Base-by-base conservation (phyloP, 306 rosid genomes). In the Acacia crassicarpa region DNA sequence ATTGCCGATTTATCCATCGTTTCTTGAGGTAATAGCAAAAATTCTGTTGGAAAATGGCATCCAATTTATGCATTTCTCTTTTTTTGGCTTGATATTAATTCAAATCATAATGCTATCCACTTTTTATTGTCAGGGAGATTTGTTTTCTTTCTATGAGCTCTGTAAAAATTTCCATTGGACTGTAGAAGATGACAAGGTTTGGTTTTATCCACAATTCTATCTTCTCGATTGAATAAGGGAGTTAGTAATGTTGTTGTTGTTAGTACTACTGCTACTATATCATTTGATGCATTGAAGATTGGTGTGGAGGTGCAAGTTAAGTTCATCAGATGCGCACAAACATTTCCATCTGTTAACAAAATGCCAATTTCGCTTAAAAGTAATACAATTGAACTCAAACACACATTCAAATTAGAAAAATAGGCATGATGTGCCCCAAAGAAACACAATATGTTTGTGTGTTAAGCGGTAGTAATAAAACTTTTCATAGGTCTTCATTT, bases 131-230 rank as follows among this genome's bases (percentile, higher is more conserved):
- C 92, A 94, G 98, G 99, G 99, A 56, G 88, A 85, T 77, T 68
- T 91, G 74, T 91, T 93, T 89, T 92, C 99, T 65, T 89, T 93
- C 82, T 93, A 95, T 79, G 98, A 93, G 88, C 94, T 90, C 51
- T 95, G 99, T 90, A 89, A 84, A 87, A 88, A 85, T 82, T 95
- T 90, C 90, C 92, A 67, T 78, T 95, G 99, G 99, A 91, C 90
- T 74, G 68, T 92, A 70, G 99, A 90, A 82, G 98, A 95, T 87
- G 93, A 89, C 78, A 89, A 90, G 97, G 98, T 94, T 70, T 75
- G 83, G 43, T 69, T 71, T 62, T 75, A 25, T 78, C 66, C 69
- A 53, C 79, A 56, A 32, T 58, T 76, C 48, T 59, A 5, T 68
- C 49, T 74, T 82, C 48, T 67, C 84, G n/a, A 81, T 74, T 70